phyloP scores from a whole-genome alignment of 257 asterid species.

The Euphrasia confusa region DNA sequence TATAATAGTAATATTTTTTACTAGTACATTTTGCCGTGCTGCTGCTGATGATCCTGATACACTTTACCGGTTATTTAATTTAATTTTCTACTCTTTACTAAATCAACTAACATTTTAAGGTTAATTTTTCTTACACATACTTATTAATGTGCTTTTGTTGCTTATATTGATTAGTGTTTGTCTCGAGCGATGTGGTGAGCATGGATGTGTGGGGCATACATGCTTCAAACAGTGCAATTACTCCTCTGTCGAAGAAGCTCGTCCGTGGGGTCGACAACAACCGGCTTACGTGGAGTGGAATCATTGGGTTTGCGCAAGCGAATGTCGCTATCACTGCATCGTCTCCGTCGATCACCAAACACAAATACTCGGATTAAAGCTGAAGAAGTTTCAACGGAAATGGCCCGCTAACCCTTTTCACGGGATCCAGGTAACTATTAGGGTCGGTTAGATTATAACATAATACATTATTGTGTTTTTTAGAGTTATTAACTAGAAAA shows the following conservation, averaged over 20 bases:
- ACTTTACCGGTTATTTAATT: no score
- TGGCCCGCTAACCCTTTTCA: constrained; percentile 76
- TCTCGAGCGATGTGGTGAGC: neutral
- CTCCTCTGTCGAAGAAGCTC: neutral
- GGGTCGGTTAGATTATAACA: neutral
- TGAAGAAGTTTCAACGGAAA: constrained; percentile 73
- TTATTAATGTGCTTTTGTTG: no score
- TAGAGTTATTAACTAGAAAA: no score
- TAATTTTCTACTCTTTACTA: no score
- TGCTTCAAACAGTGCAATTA: neutral
- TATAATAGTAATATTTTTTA: no score
- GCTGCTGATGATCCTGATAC: no score
- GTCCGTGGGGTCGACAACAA: constrained; percentile 76
- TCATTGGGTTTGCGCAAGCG: constrained; percentile 79
- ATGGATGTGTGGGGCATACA: neutral
- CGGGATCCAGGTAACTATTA: constrained; percentile 86
- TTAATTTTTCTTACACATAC: no score
- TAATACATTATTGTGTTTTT: no score
- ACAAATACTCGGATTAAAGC: constrained; percentile 55
- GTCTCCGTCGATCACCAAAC: constrained; percentile 70
- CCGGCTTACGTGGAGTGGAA: constrained; percentile 83
- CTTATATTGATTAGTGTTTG: neutral
- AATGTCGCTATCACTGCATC: constrained; percentile 77
- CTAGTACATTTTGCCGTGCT: no score
- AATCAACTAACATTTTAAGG: no score